A percentile compares a stretch with the other conserved stretches of the same genome.
Conservation (phyloP, 768 basidiomycete genomes). For the Royoungia palumana region DNA sequence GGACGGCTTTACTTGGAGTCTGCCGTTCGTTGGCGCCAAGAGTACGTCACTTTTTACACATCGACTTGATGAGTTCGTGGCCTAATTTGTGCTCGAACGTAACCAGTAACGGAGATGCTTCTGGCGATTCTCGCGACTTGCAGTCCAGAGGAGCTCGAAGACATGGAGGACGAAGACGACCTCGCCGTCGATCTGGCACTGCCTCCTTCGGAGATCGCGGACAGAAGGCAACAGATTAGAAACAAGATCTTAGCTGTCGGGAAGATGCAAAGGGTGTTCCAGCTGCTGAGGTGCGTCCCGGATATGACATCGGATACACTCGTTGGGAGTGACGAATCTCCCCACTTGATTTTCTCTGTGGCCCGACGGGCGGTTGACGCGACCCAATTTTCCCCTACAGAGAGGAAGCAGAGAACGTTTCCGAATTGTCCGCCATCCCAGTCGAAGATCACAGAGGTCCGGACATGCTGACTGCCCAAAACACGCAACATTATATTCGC, state of each 20-base stretch:
- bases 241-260: slow-evolving; percentile 94
- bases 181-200: slow-evolving; percentile 27
- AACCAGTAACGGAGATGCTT: slow-evolving; percentile 92
- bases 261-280: slow-evolving; percentile 86
- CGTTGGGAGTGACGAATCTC: no score
- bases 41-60: slow-evolving; percentile 52
- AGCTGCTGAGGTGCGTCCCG: slow-evolving; percentile 70
- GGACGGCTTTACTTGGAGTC: slow-evolving; percentile 98
- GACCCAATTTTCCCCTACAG: slow-evolving; percentile 31
- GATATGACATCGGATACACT: neutral
- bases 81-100: neutral
- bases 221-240: slow-evolving; percentile 76
- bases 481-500: slow-evolving; percentile 57
- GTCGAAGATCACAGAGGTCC: slow-evolving; percentile 39
- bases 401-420: slow-evolving; percentile 76
- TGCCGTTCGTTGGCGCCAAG: slow-evolving; percentile 97
- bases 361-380: neutral
- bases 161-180: slow-evolving; percentile 47
- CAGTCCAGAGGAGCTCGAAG: slow-evolving; percentile 87
- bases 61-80: neutral
- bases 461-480: slow-evolving; percentile 63
- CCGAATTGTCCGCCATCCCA: slow-evolving; percentile 51
- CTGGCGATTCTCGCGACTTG: slow-evolving; percentile 93
- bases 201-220: slow-evolving; percentile 42
- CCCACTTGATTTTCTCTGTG: neutral